Conservation (phyloP, 176 grass and related monocot species). For the Olyra latifolia region DNA sequence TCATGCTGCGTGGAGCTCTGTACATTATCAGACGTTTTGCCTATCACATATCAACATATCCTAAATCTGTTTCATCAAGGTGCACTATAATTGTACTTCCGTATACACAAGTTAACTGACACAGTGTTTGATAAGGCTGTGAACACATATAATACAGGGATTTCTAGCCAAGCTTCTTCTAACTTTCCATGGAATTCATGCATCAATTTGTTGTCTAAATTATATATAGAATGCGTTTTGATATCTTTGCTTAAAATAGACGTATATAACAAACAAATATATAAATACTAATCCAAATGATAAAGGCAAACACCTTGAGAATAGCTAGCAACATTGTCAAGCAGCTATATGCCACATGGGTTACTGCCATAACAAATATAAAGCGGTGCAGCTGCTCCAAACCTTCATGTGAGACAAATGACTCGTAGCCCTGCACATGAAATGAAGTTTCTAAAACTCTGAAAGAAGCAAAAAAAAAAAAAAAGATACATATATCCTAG, state of each 20-base stretch:
- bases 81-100: not conserved
- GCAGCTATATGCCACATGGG: slow-evolving; percentile 92
- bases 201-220: not conserved
- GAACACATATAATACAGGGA: not conserved
- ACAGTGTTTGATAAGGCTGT: not conserved
- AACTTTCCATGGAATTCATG: not conserved
- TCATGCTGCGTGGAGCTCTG: not conserved
- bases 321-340: slow-evolving; percentile 94
- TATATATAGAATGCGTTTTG: not conserved
- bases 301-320: slow-evolving; percentile 59
- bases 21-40: slow-evolving; percentile 4
- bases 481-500: not conserved
- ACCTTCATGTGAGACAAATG: slow-evolving; percentile 94
- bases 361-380: slow-evolving; percentile 99
- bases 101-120: not conserved
- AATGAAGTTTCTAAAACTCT: slow-evolving; percentile 8
- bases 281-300: not conserved
- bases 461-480: slow-evolving; percentile 8
- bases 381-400: slow-evolving; percentile 93
- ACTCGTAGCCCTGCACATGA: slow-evolving; percentile 71
- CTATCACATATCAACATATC: not conserved
- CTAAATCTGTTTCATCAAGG: not conserved
- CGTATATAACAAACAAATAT: not conserved
- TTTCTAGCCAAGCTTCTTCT: not conserved
- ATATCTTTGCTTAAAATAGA: not conserved